Conservation (phyloP, 495 filamentous ascomycete species). For the Tuber umbilicatum region DNA sequence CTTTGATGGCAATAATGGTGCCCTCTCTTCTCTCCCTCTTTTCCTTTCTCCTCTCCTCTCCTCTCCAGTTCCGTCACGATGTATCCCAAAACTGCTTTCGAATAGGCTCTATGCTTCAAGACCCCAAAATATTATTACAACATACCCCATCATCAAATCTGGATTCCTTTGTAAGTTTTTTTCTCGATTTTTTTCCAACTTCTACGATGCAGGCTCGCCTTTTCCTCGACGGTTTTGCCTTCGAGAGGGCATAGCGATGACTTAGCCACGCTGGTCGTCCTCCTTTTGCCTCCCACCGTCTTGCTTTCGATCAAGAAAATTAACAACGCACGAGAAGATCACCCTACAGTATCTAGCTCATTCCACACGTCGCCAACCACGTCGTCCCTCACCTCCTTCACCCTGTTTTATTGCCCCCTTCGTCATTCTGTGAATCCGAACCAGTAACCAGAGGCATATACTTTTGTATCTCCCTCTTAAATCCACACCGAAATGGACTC, state of each 20-base stretch:
- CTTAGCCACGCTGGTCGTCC: neutral
- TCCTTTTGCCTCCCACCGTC: neutral
- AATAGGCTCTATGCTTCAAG: neutral
- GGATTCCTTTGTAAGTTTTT: neutral
- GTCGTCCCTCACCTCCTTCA: neutral
- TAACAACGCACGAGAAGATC: slow-evolving; percentile 1
- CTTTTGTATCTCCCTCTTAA: neutral
- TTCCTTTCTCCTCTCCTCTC: neutral
- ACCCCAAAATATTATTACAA: neutral
- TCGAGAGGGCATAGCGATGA: neutral
- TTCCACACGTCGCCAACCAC: neutral
- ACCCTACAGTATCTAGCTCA: neutral
- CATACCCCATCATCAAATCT: neutral
- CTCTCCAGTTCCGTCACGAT: neutral
- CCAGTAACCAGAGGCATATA: neutral
- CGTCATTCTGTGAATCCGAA: neutral
- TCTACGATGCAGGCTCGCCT: neutral
- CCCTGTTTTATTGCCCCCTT: neutral
- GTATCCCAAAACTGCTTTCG: neutral
- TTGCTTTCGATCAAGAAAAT: slow-evolving; percentile 3
- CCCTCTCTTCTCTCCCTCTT: neutral
- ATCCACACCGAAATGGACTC: slow-evolving; percentile 22
- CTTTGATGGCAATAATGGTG: neutral
- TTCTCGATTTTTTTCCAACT: neutral
- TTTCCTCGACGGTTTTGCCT: neutral